Evolutionary conservation across 2,329 filamentous ascomycete species (phyloP), one percentile per base, ranked within the genome.

Genomic region (Eutypella sp.): DNA sequence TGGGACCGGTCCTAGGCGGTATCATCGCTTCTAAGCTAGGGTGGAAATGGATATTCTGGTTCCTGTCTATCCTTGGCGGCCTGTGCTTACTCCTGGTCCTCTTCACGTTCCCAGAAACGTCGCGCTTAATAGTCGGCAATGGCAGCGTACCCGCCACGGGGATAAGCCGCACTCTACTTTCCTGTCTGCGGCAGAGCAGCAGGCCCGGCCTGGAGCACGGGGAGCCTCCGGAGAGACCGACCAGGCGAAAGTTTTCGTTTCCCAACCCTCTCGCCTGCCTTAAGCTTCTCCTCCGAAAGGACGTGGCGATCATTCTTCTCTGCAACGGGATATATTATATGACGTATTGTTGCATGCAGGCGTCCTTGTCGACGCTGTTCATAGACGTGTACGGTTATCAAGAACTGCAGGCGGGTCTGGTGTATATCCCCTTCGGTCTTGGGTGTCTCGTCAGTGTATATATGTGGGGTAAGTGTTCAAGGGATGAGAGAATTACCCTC

Each of bases 1-100:
- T 62, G 8, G 59, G 71, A 0, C 75, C 75, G 0, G 64, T 76
- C 8, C 59, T 77, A 5, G 74, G 75, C 5, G 75, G 74, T 3
- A 45, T 73, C 2, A 57, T 79, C 7, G 63, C 63, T n/a, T 62
- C 71, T 22, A 70, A 66, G 45, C 57, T 73, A 1, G 71, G 71
- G 1, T 78, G 74, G 74, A 57, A 66, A 42, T 64, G 62, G 40
- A 69, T 74, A 29, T 75, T 76, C 49, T 75, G 71, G 71, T 72
- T 75, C 40, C 54, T 78, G 10, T 62, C 67, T 1, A 71, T 77
- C 16, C 42, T 52, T 4, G 51, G 50, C 0, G 50, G 54, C 0
- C 54, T 59, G 4, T 67, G 67, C 39, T 54, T 71, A 13, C 44
- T 71, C 0, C 51, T 69, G 0, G 52, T 71, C 3, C 29, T 69